Base-by-base conservation (phyloP, 2,329 filamentous ascomycete genomes). In the Diaporthe vexans region DNA sequence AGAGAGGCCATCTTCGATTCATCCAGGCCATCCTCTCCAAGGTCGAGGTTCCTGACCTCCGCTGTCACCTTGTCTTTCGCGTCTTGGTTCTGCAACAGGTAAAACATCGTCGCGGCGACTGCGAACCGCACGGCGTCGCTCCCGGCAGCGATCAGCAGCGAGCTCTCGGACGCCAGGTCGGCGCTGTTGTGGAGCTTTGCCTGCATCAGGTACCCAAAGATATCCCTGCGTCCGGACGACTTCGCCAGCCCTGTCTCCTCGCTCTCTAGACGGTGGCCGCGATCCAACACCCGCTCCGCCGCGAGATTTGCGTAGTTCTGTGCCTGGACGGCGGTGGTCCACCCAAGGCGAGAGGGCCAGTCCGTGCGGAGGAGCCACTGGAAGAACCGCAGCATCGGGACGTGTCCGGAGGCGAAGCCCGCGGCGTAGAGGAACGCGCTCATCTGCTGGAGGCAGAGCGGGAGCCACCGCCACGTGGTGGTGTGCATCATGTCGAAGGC, bases 391-490 rank as follows among this genome's bases (percentile, higher is more conserved):
- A 68, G 63, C 21, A 52, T 3, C 2, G 48, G 33, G 3, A 54
- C n/a, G 2, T 68, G 63, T 6, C 63, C 63, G 3, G 33, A 37
- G 10, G 63, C 63, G 17, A 24, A 68, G n/a, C 63, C 63, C 4
- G 63, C 63, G 6, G 63, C 63, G n/a, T 68, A 68, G 29, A 68
- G 29, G 48, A 68, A 68, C 5, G 15, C 33, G 63, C 63, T 68
- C 63, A 68, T 68, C 63, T 68, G 21, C 33, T 68, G 63, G 1
- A 68, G 63, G 1, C 63, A 68, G 1, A 68, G 46, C 1, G 63
- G 63, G 2, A 68, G 33, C 63, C 63, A 68, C 13, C 63, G 29
- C 63, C 63, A 68, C 1, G 33, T 29, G 5, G 13, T 5, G 2
- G 48, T n/a, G n/a, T 52, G 63, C 29, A 68, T 9, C 63, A 68